These are phyloP conservation scores for Trametes maxima DNA, from an alignment of 768 basidiomycete genomes.

Conservation along the genomic window DNA sequence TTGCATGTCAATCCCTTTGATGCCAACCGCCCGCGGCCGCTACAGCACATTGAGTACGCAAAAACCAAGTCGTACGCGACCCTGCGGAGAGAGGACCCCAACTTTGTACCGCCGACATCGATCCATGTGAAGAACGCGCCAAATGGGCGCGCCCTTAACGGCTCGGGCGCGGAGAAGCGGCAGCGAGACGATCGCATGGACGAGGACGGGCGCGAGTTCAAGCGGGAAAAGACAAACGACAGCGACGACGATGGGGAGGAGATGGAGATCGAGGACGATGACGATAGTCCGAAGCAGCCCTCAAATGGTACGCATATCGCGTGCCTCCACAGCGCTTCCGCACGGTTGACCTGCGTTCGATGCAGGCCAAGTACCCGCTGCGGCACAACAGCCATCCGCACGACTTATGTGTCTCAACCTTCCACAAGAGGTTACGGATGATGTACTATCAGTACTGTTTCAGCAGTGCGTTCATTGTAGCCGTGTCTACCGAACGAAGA, in stretches of 20 bases:
- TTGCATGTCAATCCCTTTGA: conserved; percentile 32
- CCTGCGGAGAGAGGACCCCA: conserved; percentile 73
- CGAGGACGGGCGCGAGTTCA: conserved; percentile 57
- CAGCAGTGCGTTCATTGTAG: conserved; percentile 70
- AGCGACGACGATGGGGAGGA: conserved; percentile 76
- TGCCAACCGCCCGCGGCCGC: conserved; percentile 25
- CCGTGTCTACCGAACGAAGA: not conserved
- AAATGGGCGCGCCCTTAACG: conserved; percentile 23
- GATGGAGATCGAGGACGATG: conserved; percentile 95
- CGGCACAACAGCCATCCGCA: conserved; percentile 56
- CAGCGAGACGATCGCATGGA: conserved; percentile 63
- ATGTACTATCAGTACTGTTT: conserved; percentile 84
- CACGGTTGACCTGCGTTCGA: not conserved
- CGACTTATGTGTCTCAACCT: conserved; percentile 82
- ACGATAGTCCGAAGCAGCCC: conserved; percentile 48
- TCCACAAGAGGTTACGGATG: conserved; percentile 87
- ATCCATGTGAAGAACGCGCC: conserved; percentile 51
- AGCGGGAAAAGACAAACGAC: conserved; percentile 65
- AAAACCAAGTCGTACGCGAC: conserved; percentile 89
- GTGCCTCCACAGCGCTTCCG: conserved; percentile 8
- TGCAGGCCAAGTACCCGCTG: conserved; percentile 45
- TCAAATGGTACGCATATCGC: conserved; percentile 26
- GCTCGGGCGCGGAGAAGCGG: conserved; percentile 57
- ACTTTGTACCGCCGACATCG: conserved; percentile 73
- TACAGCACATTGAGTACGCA: conserved; percentile 88